Conservation (phyloP, 352 stramenopile genomes). For the Pilasporangium apinafurcum region DNA sequence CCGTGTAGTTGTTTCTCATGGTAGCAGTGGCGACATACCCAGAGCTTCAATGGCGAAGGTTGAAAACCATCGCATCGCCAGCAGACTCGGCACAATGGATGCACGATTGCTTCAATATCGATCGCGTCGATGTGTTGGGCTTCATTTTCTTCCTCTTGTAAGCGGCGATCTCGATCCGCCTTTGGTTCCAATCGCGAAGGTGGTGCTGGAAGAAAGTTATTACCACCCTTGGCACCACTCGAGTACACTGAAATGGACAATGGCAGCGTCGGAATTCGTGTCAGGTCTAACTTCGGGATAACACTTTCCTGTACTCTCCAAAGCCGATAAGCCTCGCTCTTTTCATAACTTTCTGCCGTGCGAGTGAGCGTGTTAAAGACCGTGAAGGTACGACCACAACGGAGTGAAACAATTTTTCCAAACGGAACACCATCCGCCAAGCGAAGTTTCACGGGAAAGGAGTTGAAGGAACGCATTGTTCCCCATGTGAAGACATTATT, state of each 20-base stretch:
- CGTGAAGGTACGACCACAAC: slow-evolving; percentile 68
- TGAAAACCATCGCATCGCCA: slow-evolving; percentile 74
- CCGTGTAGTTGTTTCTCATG: slow-evolving; percentile 72
- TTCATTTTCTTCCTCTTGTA: slow-evolving; percentile 23
- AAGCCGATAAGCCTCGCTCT: slow-evolving; percentile 31
- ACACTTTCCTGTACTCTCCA: slow-evolving; percentile 35
- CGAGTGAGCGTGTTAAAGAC: slow-evolving; percentile 63
- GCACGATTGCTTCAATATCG: slow-evolving; percentile 55
- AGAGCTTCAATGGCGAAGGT: slow-evolving; percentile 54
- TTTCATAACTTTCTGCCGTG: slow-evolving; percentile 51
- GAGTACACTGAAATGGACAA: slow-evolving; percentile 30
- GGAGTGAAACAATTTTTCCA: slow-evolving; percentile 42
- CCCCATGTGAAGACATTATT: slow-evolving; percentile 71
- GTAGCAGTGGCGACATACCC: slow-evolving; percentile 62
- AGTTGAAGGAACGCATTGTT: slow-evolving; percentile 42
- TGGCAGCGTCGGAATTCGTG: slow-evolving; percentile 22
- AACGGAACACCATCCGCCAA: slow-evolving; percentile 25
- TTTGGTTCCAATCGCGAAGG: slow-evolving; percentile 48
- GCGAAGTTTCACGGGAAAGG: slow-evolving; percentile 23
- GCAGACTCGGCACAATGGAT: slow-evolving; percentile 69
- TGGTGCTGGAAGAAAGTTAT: slow-evolving; percentile 16
- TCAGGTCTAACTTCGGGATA: slow-evolving; percentile 45
- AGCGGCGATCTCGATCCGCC: slow-evolving; percentile 24
- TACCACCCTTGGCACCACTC: not conserved
- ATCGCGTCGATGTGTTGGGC: slow-evolving; percentile 49